phyloP scores from a whole-genome alignment of 306 rosid genomes.

The Canavalia gladiata region DNA sequence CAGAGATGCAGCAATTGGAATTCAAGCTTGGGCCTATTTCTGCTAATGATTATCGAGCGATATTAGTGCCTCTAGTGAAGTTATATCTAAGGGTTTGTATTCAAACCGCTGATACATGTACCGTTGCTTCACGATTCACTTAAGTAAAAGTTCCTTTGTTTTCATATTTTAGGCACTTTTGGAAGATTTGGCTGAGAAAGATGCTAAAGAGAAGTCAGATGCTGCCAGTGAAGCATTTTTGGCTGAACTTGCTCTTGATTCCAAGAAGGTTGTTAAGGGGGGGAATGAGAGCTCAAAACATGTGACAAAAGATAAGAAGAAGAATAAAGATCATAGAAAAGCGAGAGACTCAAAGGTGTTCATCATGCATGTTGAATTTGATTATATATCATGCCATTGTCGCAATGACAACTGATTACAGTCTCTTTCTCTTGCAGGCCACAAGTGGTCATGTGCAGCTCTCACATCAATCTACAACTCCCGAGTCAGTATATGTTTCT shows the following conservation, averaged over 20 bases:
- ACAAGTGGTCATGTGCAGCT: conserved; percentile 58
- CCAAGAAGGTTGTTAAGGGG: conserved; percentile 78
- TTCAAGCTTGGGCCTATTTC: conserved; percentile 83
- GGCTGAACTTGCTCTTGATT: conserved; percentile 96
- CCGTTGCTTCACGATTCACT: conserved; percentile 36
- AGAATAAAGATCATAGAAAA: conserved; percentile 81
- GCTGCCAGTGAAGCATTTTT: conserved; percentile 94
- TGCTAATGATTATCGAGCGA: conserved; percentile 79
- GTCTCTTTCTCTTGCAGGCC: conserved; percentile 61
- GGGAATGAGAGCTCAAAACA: conserved; percentile 74
- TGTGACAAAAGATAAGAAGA: conserved; percentile 84
- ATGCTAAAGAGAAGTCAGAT: conserved; percentile 94
- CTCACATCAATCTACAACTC: conserved; percentile 54
- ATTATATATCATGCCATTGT: conserved; percentile 46
- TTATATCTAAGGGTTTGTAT: conserved; percentile 87
- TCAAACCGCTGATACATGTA: conserved; percentile 43
- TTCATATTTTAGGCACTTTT: conserved; percentile 68
- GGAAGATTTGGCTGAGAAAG: conserved; percentile 97
- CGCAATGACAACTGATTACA: conserved; percentile 45
- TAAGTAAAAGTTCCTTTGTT: conserved; percentile 35
- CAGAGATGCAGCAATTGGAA: conserved; percentile 88
- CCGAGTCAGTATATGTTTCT: conserved; percentile 61
- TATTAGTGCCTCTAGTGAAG: conserved; percentile 88
- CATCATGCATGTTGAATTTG: conserved; percentile 44
- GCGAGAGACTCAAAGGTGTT: conserved; percentile 84